phyloP scores from a whole-genome alignment of 768 basidiomycete genomes.

The Lactarius vividus region DNA sequence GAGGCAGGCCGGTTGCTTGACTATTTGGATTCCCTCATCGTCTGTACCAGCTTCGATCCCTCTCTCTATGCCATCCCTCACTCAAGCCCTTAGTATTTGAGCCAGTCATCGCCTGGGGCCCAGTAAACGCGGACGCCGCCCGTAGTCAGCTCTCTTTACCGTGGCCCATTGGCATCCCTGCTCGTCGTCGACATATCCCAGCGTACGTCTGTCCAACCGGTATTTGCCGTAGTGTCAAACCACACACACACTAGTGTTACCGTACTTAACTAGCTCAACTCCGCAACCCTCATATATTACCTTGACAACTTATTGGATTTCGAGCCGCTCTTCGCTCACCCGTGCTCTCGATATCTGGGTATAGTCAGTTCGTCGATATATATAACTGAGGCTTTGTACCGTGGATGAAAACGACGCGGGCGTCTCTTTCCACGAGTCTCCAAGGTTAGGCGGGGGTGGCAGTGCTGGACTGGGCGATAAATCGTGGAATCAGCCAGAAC shows the following conservation, averaged over 20 bases:
- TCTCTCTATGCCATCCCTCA: constrained; percentile 34
- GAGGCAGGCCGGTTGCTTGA: too few species aligned
- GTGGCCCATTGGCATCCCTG: too few species aligned
- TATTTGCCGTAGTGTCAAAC: constrained; percentile 46
- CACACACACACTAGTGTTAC: constrained; percentile 42
- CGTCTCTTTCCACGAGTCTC: constrained; percentile 66
- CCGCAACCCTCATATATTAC: constrained; percentile 46
- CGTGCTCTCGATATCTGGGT: constrained; percentile 85
- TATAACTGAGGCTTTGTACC: constrained; percentile 61
- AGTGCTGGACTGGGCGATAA: constrained; percentile 55
- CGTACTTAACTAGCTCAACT: too few species aligned
- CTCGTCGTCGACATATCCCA: constrained; percentile 33
- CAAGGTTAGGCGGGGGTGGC: constrained; percentile 48
- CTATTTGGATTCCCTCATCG: neutral
- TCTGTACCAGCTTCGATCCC: constrained; percentile 33
- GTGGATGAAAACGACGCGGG: constrained; percentile 48
- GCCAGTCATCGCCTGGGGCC: constrained; percentile 49
- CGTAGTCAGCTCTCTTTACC: constrained; percentile 47
- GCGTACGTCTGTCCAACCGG: constrained; percentile 51
- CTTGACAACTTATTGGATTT: constrained; percentile 47
- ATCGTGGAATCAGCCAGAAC: constrained; percentile 69
- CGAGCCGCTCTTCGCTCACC: constrained; percentile 63
- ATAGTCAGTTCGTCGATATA: constrained; percentile 60
- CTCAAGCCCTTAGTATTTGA: constrained; percentile 34
- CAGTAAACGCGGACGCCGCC: constrained; percentile 57